Base-by-base conservation (phyloP, 75 land plant genomes). In the Ceratopteris richardii region DNA sequence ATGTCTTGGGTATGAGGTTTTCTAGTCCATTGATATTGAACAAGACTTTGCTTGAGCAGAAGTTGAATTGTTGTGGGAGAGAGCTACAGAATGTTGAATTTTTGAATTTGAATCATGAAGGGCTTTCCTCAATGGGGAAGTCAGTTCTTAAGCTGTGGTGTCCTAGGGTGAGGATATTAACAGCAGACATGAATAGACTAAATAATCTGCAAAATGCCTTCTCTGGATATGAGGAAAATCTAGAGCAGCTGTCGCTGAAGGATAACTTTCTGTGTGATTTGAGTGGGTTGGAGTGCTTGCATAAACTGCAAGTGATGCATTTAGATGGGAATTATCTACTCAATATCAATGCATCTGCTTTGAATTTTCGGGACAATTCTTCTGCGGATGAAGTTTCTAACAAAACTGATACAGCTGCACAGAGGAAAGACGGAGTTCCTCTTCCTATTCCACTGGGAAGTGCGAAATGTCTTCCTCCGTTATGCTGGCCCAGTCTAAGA, bases 181-280 rank as follows among this genome's bases (percentile, higher is more conserved):
- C 36, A 11, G 53, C 58, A 29, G 69, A 66, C 29, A 67, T 44
- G 57, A 73, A 66, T 37, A 51, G 64, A 4, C 31, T 73, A 12
- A 61, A 56, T 2, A 66, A 41, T 25, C 31, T 73, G 20, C 44
- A 44, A 13, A 47, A 50, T n/a, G 70, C 70, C 0, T 73, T 73
- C 44, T 7, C 37, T 28, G 76, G 76, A 11, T 66, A 54, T 53
- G 65, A 73, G 54, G 44, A 33, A 11, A 41, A 29, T 29, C 14
- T 73, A 46, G 76, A 73, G 42, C 68, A 73, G 42, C 29, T 66
- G 2, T 39, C 64, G 2, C 33, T 53, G 13, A 60, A 60, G 24
- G 53, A 73, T 43, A 73, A 73, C 48, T 66, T 66, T 43, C 29
- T 73, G 6, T 25, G 16, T 42, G 70, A 73, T 31, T 13, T 73